Percentiles rank a stretch among this genome's conserved stretches.
Evolutionary conservation across 2,329 filamentous ascomycete species (phyloP).

Genomic region (Aspergillus ustus): DNA sequence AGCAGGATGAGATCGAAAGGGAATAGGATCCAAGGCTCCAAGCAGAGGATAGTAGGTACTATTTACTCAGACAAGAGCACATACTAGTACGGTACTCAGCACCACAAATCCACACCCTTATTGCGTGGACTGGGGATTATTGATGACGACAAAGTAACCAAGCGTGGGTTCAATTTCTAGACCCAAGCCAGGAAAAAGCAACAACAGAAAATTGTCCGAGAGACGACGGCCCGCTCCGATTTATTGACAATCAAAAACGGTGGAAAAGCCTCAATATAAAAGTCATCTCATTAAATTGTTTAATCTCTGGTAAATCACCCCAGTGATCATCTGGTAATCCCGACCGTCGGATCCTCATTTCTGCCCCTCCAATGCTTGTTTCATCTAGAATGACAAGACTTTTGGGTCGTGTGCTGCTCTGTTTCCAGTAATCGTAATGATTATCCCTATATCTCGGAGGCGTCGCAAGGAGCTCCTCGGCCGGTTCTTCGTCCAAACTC

Average conservation of each 20-base stretch:
- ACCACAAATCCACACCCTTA: not conserved
- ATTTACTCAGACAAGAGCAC: not conserved
- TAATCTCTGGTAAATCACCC: not conserved
- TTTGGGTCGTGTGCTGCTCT: constrained; percentile 2
- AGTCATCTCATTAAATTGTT: constrained; percentile 6
- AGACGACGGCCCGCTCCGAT: constrained; percentile 10
- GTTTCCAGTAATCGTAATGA: constrained; percentile 23
- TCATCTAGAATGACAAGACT: constrained; percentile 18
- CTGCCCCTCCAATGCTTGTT: constrained; percentile 10
- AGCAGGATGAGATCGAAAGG: not conserved
- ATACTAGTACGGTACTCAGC: not conserved
- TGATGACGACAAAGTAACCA: constrained; percentile 17
- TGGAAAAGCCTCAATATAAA: not conserved
- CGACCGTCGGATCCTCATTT: not conserved
- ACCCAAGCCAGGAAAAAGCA: not conserved
- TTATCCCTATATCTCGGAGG: constrained; percentile 21
- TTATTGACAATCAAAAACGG: not conserved
- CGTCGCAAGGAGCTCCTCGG: constrained; percentile 9
- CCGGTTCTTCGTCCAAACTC: not conserved
- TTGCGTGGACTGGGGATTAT: constrained; percentile 11
- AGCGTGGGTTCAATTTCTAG: constrained; percentile 6
- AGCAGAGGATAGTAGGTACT: not conserved
- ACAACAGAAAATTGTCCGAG: constrained; percentile 14
- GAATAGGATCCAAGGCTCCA: too few species aligned
- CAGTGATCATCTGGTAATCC: not conserved